Base-by-base conservation (phyloP, 2,329 filamentous ascomycete genomes). In the Mycosphaerella arachidis region DNA sequence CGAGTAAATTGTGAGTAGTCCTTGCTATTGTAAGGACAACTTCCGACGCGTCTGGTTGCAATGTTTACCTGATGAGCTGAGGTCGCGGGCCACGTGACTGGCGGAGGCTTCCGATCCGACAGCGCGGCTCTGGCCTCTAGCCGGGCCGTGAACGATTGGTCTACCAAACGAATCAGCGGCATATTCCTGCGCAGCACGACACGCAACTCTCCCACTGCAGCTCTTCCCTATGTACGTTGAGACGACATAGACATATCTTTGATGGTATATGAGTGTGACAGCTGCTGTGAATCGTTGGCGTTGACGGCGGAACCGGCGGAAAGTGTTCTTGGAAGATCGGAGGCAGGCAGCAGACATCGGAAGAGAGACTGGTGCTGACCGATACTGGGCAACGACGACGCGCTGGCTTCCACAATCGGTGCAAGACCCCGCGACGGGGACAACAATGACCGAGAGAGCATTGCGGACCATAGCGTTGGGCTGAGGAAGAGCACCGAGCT, bases 401-500 rank as follows among this genome's bases (percentile, higher is more conserved):
- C 45, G 55, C 69, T 73, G 71, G 70, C 70, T 65, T 63, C 63
- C 65, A 51, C 65, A 48, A 57, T 63, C 46, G 57, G 61, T 43
- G 37, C 48, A 43, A 60, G 60, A 60, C 63, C 70, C 68, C 70
- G 60, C 54, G 62, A 70, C 57, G 65, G 68, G 67, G 66, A 70
- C 59, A 60, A 65, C 64, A 62, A 70, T 68, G 68, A 63, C 40
- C 13, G 40, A 43, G 40, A 43, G 40, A n/a, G 13, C 18, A 16
- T n/a, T 16, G 40, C 18, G 3, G 40, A 43, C 8, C 40, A 43
- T 43, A 43, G n/a, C 40, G 40, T 59, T 55, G 56, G 62, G 59
- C 59, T 66, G 64, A 65, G 69, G 62, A 72, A 72, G 63, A 70
- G 67, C 52, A 60, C 57, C 60, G 64, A 66, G 60, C 66, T 69